Base-by-base conservation (phyloP, 2,329 filamentous ascomycete species). In the Pseudomassariella vexata region DNA sequence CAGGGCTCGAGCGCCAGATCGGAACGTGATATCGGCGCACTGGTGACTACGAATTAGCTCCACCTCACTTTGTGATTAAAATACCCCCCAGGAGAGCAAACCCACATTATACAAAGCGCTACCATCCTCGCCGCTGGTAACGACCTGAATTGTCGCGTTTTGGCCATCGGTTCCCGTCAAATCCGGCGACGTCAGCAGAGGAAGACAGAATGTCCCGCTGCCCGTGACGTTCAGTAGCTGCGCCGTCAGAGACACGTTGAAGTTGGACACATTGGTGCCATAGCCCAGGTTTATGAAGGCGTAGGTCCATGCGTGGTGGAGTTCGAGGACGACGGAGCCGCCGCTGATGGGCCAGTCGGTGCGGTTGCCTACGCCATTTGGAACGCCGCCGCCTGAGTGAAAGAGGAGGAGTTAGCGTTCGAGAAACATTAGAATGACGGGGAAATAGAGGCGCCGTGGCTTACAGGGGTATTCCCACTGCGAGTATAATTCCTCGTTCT, bases 11-110 rank as follows among this genome's bases (percentile, higher is more conserved):
- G 73, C 65, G 9, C 62, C 60, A 31, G 62, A 60, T 19, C 67
- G 70, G 60, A 89, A 80, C 17, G 73, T 79, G 43, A 88, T 74
- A 47, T 89, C 83, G 49, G 82, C 79, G 56, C 84, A 89, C 77
- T 82, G 27, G 27, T 33, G n/a, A n/a, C n/a, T n/a, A n/a, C n/a
- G n/a, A n/a, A n/a, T n/a, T n/a, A n/a, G n/a, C n/a, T n/a, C n/a
- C n/a, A n/a, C n/a, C n/a, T 28, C 8, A 9, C 3, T 24, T 21
- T 19, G 14, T n/a, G n/a, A n/a, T n/a, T n/a, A n/a, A n/a, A n/a
- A n/a, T n/a, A n/a, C n/a, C 19, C 23, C 15, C 32, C 35, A 20
- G 22, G 18, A 20, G 9, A 15, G 21, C 26, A 26, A 36, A 42
- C 67, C 48, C 55, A 75, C 70, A 57, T 80, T 83, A 58, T 86